phyloP scores from a whole-genome alignment of 2,329 filamentous ascomycete genomes.

The Coniochaeta prunicola region DNA sequence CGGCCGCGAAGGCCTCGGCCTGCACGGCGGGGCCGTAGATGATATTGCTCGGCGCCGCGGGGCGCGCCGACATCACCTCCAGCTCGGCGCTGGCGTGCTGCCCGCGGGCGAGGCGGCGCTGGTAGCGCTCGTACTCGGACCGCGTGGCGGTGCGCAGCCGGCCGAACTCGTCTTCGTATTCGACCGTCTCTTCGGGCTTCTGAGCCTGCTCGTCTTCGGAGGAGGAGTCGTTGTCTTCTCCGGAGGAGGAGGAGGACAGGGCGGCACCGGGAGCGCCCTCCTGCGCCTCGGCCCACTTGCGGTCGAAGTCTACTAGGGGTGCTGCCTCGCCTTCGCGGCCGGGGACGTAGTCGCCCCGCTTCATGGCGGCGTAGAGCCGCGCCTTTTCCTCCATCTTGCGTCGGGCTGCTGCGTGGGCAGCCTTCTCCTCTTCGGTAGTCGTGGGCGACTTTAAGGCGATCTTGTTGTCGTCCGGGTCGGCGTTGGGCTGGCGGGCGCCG shows the following conservation, averaged over 20 bases:
- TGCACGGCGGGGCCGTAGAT: constrained; percentile 87
- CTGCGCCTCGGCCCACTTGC: constrained; percentile 79
- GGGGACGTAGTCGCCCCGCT: constrained; percentile 75
- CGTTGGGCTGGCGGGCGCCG: constrained; percentile 53
- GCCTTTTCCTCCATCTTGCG: constrained; percentile 88
- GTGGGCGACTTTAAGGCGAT: constrained; percentile 44
- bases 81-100: constrained; percentile 50
- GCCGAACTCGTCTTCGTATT: constrained; percentile 89
- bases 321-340: constrained; percentile 53
- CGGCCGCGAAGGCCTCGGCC: constrained; percentile 71
- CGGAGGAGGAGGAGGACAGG: background rate
- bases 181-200: constrained; percentile 57
- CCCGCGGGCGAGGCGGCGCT: constrained; percentile 47
- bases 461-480: constrained; percentile 33
- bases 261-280: constrained; percentile 25
- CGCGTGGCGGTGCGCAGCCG: constrained; percentile 68
- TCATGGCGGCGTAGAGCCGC: constrained; percentile 80
- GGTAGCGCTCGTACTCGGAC: constrained; percentile 57
- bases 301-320: constrained; percentile 84
- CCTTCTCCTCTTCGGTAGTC: constrained; percentile 56
- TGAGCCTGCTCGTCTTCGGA: constrained; percentile 33
- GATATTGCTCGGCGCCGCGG: constrained; percentile 57
- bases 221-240: constrained; percentile 34
- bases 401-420: constrained; percentile 63
- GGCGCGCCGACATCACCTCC: constrained; percentile 62